Conservation (phyloP, 208 protist species). For the Leishmania mexicana region DNA sequence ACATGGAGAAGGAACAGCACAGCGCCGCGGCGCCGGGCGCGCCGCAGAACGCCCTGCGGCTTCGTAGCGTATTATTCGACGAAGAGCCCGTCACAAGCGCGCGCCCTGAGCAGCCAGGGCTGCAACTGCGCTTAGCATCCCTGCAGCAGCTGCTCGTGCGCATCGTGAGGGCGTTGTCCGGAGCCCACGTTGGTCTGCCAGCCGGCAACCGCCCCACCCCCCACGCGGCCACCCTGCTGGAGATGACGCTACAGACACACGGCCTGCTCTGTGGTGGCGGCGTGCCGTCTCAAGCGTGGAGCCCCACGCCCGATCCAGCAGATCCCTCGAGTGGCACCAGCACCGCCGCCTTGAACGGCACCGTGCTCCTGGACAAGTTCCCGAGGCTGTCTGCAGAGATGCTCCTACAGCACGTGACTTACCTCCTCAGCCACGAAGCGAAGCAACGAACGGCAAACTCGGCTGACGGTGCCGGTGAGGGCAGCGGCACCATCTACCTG, state of each 20-base stretch:
- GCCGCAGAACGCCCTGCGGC: neutral
- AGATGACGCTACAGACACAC: constrained; percentile 70
- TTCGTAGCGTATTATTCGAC: constrained; percentile 34
- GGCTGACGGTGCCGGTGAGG: neutral
- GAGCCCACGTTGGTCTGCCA: constrained; percentile 5
- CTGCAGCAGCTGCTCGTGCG: constrained; percentile 50
- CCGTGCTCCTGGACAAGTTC: constrained; percentile 50
- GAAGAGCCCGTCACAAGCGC: constrained; percentile 29
- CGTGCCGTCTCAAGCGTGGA: constrained; percentile 56
- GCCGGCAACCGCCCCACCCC: constrained; percentile 18
- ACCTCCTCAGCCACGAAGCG: constrained; percentile 3
- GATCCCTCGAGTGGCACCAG: neutral
- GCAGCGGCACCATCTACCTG: constrained; percentile 7
- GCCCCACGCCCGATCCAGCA: constrained; percentile 22
- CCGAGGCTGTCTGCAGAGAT: constrained; percentile 47
- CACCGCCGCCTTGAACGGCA: constrained; percentile 1
- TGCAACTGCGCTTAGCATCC: constrained; percentile 42
- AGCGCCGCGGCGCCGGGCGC: neutral
- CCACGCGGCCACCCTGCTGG: constrained; percentile 60
- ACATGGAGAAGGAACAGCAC: constrained; percentile 15
- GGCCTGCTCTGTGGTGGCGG: constrained; percentile 56
- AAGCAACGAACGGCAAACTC: neutral
- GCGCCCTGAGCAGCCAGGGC: constrained; percentile 17
- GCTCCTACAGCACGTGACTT: constrained; percentile 55
- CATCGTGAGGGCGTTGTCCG: neutral